These are phyloP conservation scores for Boletus rex-veris DNA, from an alignment of 768 basidiomycete genomes.

Conservation along the genomic window DNA sequence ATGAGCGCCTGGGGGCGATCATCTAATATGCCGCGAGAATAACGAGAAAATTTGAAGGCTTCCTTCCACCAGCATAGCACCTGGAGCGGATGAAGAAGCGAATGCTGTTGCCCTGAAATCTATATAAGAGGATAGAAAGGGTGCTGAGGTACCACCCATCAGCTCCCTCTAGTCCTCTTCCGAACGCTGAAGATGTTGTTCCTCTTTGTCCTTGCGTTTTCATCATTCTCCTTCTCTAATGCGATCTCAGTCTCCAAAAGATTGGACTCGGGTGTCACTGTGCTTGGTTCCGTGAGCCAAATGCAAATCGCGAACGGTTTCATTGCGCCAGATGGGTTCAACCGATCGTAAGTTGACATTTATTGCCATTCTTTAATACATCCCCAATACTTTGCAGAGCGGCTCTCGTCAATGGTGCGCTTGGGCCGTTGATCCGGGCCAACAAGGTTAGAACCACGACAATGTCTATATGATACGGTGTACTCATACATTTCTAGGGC, in stretches of 20 bases:
- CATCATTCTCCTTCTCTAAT: background rate
- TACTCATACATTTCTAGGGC: conserved; percentile 25
- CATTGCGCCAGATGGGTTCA: conserved; percentile 16
- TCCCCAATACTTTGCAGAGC: background rate
- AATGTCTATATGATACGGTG: conserved; percentile 33
- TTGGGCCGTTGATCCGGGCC: background rate
- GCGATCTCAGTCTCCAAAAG: background rate
- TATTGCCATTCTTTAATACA: background rate
- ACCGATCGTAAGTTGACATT: background rate
- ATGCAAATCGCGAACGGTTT: conserved; percentile 35
- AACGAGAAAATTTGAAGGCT: too few relatives aligned
- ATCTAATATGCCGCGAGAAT: too few relatives aligned
- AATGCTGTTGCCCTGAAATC: too few relatives aligned
- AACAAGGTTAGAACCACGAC: background rate
- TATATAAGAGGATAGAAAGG: too few relatives aligned
- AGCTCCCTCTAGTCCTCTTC: too few relatives aligned
- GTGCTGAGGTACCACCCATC: too few relatives aligned
- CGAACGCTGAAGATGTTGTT: background rate
- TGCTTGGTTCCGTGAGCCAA: conserved; percentile 15
- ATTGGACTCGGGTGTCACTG: background rate
- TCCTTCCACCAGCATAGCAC: too few relatives aligned
- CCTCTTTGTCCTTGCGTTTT: background rate
- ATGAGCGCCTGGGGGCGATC: too few relatives aligned
- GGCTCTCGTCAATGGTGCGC: background rate
- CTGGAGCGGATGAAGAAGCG: too few relatives aligned